Conservation (phyloP, 805 yeast genomes). For the Clavispora phyllophila region DNA sequence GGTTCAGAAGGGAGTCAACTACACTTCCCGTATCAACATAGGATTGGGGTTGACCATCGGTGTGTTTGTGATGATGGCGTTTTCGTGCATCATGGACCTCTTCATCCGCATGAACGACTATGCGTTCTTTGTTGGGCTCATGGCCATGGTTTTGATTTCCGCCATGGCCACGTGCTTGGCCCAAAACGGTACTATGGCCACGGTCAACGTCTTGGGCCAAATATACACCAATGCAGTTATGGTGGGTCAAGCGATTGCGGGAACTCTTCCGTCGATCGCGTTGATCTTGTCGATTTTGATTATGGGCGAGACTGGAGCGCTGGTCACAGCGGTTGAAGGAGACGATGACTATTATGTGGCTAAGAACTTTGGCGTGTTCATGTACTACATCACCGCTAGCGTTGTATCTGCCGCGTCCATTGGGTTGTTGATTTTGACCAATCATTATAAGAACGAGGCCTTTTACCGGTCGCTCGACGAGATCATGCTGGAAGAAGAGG, state of each 20-base stretch:
- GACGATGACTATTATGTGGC: slow-evolving; percentile 20
- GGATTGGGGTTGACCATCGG: slow-evolving; percentile 59
- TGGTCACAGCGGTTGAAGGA: slow-evolving; percentile 11
- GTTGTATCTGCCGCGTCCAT: slow-evolving; percentile 41
- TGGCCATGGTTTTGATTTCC: slow-evolving; percentile 59
- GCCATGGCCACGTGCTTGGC: slow-evolving; percentile 75
- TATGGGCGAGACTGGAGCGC: slow-evolving; percentile 25
- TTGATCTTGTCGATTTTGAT: slow-evolving; percentile 50
- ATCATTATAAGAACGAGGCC: slow-evolving; percentile 21
- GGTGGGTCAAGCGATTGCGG: slow-evolving; percentile 94
- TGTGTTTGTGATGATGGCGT: slow-evolving; percentile 55
- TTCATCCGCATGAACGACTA: slow-evolving; percentile 34
- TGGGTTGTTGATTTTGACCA: slow-evolving; percentile 31
- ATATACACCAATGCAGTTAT: slow-evolving; percentile 82
- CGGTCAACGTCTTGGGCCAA: slow-evolving; percentile 71
- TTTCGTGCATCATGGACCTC: slow-evolving; percentile 37
- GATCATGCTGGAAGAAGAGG: slow-evolving; percentile 8
- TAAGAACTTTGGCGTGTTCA: slow-evolving; percentile 36
- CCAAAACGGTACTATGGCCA: slow-evolving; percentile 88
- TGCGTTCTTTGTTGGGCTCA: slow-evolving; percentile 47
- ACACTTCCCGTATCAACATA: slow-evolving; percentile 47
- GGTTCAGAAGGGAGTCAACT: slow-evolving; percentile 57
- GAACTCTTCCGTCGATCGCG: slow-evolving; percentile 81
- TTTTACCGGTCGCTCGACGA: slow-evolving; percentile 17
- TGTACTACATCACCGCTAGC: slow-evolving; percentile 50